These are phyloP conservation scores for Graphiopsis chlorocephala DNA, from an alignment of 2,329 filamentous ascomycete genomes.

Conservation along the genomic window DNA sequence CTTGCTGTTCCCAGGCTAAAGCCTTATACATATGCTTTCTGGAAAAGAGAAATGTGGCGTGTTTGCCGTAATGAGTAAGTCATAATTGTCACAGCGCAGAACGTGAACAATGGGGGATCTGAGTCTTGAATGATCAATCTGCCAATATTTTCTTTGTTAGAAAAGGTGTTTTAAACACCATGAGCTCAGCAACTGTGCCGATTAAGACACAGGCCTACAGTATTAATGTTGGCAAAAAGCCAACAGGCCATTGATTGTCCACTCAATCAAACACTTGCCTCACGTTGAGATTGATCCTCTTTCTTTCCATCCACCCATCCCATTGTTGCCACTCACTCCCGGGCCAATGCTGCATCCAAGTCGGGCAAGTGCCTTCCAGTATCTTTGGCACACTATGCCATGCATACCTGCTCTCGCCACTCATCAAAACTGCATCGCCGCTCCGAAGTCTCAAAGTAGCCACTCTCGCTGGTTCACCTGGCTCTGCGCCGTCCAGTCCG, in stretches of 20 bases:
- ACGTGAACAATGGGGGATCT: background rate
- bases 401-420: constrained; percentile 73
- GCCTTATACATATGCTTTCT: background rate
- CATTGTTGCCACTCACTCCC: constrained; percentile 59
- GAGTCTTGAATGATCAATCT: background rate
- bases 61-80: background rate
- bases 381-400: constrained; percentile 97
- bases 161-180: background rate
- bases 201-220: background rate
- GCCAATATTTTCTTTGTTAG: background rate
- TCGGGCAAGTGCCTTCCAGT: constrained; percentile 73
- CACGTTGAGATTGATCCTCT: constrained; percentile 89
- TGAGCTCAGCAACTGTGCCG: background rate
- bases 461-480: constrained; percentile 30
- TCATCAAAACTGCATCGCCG: constrained; percentile 91
- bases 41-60: background rate
- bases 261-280: constrained; percentile 66
- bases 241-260: background rate
- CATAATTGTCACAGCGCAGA: background rate
- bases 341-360: constrained; percentile 73
- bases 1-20: background rate
- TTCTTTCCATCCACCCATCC: constrained; percentile 83
- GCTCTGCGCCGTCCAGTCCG: constrained; percentile 56
- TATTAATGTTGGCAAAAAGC: background rate
- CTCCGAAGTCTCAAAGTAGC: constrained; percentile 69